Conservation (phyloP, 352 stramenopile genomes). For the Sclerospora graminicola region DNA sequence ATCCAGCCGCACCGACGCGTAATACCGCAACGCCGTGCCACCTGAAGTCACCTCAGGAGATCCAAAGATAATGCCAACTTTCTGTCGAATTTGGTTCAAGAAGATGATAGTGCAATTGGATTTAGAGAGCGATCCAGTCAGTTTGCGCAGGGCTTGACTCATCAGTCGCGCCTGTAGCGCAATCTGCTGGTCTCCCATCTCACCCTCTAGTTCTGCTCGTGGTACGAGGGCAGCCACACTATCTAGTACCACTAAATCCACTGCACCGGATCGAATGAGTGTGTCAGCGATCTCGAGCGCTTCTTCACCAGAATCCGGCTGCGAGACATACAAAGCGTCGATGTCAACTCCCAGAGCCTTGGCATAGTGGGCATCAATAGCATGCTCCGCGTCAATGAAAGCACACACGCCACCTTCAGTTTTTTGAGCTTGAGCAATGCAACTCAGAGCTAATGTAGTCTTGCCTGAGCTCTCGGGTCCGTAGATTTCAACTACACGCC, state of each 20-base stretch:
- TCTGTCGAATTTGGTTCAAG: conserved; percentile 97
- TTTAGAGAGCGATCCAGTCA: conserved; percentile 91
- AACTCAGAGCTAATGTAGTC: conserved; percentile 96
- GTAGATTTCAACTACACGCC: conserved; percentile 98
- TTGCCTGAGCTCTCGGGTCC: conserved; percentile 97
- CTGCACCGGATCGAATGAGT: conserved; percentile 90
- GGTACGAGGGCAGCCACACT: conserved; percentile 96
- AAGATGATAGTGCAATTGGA: conserved; percentile 97
- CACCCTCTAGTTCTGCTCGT: conserved; percentile 90
- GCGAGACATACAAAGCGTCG: conserved; percentile 93
- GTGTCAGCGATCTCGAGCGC: conserved; percentile 98
- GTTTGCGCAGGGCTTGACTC: conserved; percentile 95
- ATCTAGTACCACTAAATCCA: conserved; percentile 98
- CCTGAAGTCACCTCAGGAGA: conserved; percentile 95
- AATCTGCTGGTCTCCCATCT: conserved; percentile 96
- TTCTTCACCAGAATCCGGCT: conserved; percentile 97
- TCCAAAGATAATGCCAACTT: conserved; percentile 96
- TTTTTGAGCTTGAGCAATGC: conserved; percentile 94
- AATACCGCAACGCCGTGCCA: conserved; percentile 78
- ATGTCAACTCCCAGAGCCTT: conserved; percentile 91
- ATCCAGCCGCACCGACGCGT: conserved; percentile 90
- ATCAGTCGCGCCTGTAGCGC: conserved; percentile 95
- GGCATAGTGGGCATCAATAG: conserved; percentile 95
- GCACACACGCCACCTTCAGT: conserved; percentile 85
- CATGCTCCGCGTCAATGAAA: conserved; percentile 99